phyloP scores from a whole-genome alignment of 805 yeast genomes.

The Wickerhamiella alocasiicola region DNA sequence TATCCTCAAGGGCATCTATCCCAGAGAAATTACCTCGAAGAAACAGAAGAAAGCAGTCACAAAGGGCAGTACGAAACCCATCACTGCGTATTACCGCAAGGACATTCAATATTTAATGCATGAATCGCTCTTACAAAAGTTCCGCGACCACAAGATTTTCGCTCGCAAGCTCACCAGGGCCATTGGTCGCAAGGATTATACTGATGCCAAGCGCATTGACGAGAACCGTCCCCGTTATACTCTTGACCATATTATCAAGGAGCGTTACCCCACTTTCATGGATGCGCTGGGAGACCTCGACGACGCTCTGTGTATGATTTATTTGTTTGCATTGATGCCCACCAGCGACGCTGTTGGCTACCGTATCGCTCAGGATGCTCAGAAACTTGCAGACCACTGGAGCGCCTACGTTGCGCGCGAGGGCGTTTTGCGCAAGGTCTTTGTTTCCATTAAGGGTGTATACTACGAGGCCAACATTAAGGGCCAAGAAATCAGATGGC shows the following conservation, averaged over 20 bases:
- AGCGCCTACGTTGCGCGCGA: constrained; percentile 83
- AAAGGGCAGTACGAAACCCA: constrained; percentile 94
- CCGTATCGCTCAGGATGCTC: constrained; percentile 78
- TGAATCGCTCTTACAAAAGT: constrained; percentile 82
- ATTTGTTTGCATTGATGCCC: constrained; percentile 87
- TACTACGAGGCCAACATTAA: constrained; percentile 81
- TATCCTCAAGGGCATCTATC: constrained; percentile 95
- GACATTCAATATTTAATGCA: constrained; percentile 92
- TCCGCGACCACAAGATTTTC: constrained; percentile 91
- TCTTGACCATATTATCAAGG: constrained; percentile 82
- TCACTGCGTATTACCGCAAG: constrained; percentile 84
- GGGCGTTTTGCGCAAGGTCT: constrained; percentile 69
- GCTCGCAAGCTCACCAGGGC: constrained; percentile 83
- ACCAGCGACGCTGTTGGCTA: constrained; percentile 75
- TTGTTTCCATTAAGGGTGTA: constrained; percentile 94
- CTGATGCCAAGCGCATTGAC: constrained; percentile 78
- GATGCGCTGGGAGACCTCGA: constrained; percentile 90
- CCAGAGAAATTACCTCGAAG: constrained; percentile 62
- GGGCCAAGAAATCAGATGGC: constrained; percentile 93
- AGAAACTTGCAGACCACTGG: constrained; percentile 84
- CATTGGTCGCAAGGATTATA: constrained; percentile 81
- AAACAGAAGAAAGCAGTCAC: constrained; percentile 91
- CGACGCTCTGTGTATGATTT: constrained; percentile 91
- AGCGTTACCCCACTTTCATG: constrained; percentile 84
- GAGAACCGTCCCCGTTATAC: constrained; percentile 70